These are phyloP conservation scores for Ceratocystis papillata DNA, from an alignment of 2,329 filamentous ascomycete genomes.

Conservation along the genomic window DNA sequence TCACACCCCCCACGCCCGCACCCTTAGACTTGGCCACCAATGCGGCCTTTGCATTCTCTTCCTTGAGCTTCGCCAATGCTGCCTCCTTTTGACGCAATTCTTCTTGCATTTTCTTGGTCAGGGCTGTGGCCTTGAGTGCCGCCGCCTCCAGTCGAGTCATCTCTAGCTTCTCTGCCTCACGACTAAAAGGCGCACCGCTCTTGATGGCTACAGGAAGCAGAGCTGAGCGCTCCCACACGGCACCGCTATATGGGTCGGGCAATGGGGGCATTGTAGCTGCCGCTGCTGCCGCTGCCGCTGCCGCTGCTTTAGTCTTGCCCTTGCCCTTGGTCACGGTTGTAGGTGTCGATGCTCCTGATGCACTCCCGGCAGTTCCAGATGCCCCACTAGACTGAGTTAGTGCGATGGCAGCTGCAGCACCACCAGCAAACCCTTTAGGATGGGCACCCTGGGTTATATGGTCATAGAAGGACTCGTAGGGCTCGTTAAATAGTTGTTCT, in stretches of 20 bases:
- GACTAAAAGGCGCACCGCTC: slow-evolving; percentile 61
- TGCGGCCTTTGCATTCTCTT: slow-evolving; percentile 42
- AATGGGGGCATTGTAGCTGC: slow-evolving; percentile 32
- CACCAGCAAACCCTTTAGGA: slow-evolving; percentile 36
- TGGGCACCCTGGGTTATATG: slow-evolving; percentile 64
- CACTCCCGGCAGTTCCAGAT: slow-evolving; percentile 25
- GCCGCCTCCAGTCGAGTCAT: slow-evolving; percentile 53
- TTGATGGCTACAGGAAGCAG: slow-evolving; percentile 60
- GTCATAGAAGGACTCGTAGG: slow-evolving; percentile 84
- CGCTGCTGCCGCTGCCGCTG: slow-evolving; percentile 28
- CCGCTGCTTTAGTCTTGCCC: slow-evolving; percentile 32
- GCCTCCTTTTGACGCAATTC: slow-evolving; percentile 56
- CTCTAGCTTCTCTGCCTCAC: slow-evolving; percentile 56
- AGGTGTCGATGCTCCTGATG: neutral
- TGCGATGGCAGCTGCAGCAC: slow-evolving; percentile 18
- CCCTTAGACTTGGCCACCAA: slow-evolving; percentile 28
- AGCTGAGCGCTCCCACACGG: slow-evolving; percentile 56
- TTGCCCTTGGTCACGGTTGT: slow-evolving; percentile 41
- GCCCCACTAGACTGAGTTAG: slow-evolving; percentile 18
- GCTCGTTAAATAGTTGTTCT: slow-evolving; percentile 94
- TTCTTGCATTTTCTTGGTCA: slow-evolving; percentile 47
- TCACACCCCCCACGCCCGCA: slow-evolving; percentile 20
- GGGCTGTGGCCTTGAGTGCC: slow-evolving; percentile 50
- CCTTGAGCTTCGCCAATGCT: slow-evolving; percentile 49
- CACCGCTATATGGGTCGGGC: slow-evolving; percentile 35